These are phyloP conservation scores for Aristolochia fimbriata DNA, from an alignment of 164 flowering plant species.

Conservation along the genomic window DNA sequence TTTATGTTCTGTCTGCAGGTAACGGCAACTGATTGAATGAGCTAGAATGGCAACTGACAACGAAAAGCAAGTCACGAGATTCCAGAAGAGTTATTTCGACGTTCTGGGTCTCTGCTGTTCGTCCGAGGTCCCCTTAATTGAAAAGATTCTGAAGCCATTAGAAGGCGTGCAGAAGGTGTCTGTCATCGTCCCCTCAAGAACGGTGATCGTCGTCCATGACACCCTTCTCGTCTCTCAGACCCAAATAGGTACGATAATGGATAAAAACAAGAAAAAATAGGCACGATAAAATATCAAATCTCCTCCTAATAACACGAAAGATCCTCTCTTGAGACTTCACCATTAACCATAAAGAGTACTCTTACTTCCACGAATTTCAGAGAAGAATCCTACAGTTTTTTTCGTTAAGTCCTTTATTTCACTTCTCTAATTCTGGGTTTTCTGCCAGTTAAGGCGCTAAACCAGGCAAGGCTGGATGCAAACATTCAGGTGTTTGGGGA, in stretches of 20 bases:
- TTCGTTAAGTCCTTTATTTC: neutral
- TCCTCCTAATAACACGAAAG: too few species aligned
- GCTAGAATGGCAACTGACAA: constrained; percentile 11
- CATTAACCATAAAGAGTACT: too few species aligned
- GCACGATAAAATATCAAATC: constrained; percentile 19
- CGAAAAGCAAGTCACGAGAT: constrained; percentile 15
- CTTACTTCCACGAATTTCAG: neutral
- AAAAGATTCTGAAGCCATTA: constrained; percentile 45
- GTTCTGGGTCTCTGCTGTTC: constrained; percentile 84
- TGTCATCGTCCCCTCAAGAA: constrained; percentile 68
- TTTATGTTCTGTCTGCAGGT: neutral
- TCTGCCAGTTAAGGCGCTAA: constrained; percentile 63
- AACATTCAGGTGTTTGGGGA: constrained; percentile 46
- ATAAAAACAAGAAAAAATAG: too few species aligned
- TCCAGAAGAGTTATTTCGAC: constrained; percentile 77
- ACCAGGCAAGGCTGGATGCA: constrained; percentile 78
- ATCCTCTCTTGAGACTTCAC: too few species aligned
- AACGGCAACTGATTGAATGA: neutral
- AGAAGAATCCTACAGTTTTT: neutral
- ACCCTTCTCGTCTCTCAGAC: constrained; percentile 41
- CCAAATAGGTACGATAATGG: constrained; percentile 55
- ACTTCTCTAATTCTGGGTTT: neutral
- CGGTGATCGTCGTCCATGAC: constrained; percentile 78
- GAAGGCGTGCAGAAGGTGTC: constrained; percentile 61
- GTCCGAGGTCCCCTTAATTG: constrained; percentile 64